Evolutionary conservation across 1,284 basidiomycete species (phyloP).

Genomic region (Sanguinoderma infundibulare): DNA sequence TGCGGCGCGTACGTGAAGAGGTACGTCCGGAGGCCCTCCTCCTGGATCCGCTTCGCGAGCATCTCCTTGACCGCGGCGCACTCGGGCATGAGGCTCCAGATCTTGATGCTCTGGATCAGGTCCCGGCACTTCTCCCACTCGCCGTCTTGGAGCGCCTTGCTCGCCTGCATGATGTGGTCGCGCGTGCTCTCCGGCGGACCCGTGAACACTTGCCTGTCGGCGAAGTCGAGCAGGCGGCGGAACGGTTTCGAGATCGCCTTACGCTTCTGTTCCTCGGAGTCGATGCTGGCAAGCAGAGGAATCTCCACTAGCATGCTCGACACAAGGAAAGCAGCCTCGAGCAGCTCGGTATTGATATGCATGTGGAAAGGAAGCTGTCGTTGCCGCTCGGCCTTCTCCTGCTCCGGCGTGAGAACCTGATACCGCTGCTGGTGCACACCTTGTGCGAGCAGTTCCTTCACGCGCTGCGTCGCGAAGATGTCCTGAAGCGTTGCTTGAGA

Average conservation of each 20-base stretch:
- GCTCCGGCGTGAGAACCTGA: slow-evolving; percentile 88
- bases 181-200: slow-evolving; percentile 98
- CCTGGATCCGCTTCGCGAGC: slow-evolving; percentile 96
- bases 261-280: slow-evolving; percentile 91
- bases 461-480: slow-evolving; percentile 94
- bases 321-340: slow-evolving; percentile 97
- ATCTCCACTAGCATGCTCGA: slow-evolving; percentile 99
- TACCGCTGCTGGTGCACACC: slow-evolving; percentile 94
- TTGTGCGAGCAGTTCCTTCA: slow-evolving; percentile 97
- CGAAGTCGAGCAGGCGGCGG: slow-evolving; percentile 94
- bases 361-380: slow-evolving; percentile 99
- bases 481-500: slow-evolving; percentile 93
- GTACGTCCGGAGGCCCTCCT: slow-evolving; percentile 96
- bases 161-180: slow-evolving; percentile 99
- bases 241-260: slow-evolving; percentile 95
- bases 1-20: slow-evolving; percentile 98
- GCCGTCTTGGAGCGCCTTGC: slow-evolving; percentile 94
- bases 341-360: slow-evolving; percentile 98
- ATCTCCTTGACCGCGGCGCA: slow-evolving; percentile 90
- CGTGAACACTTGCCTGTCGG: slow-evolving; percentile 97
- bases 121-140: slow-evolving; percentile 97
- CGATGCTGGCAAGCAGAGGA: slow-evolving; percentile 92
- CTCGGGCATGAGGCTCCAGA: slow-evolving; percentile 97
- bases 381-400: slow-evolving; percentile 96
- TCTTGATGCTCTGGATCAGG: slow-evolving; percentile 94